Percentiles rank a stretch among this genome's conserved stretches.
These are phyloP conservation scores for Trichoderma sp. DNA, from an alignment of 2,329 filamentous ascomycete species.

Conservation along the genomic window DNA sequence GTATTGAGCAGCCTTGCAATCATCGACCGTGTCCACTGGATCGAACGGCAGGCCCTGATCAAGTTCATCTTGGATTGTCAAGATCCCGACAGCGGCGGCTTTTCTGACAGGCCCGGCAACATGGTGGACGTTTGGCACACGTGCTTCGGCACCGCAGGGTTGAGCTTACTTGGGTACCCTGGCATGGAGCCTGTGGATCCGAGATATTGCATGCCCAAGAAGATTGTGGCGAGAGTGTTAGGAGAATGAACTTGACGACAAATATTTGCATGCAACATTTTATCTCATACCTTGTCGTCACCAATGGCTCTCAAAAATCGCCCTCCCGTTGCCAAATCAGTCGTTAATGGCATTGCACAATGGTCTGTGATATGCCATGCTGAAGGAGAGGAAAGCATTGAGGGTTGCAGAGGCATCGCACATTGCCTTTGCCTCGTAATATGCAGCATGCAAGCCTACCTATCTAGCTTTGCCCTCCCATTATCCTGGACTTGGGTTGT, in stretches of 20 bases:
- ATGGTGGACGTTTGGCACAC: slow-evolving; percentile 99
- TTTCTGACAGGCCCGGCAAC: slow-evolving; percentile 86
- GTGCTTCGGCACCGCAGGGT: slow-evolving; percentile 78
- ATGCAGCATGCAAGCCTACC: neutral
- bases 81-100: slow-evolving; percentile 77
- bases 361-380: slow-evolving; percentile 68
- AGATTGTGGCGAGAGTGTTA: slow-evolving; percentile 59
- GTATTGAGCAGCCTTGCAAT: slow-evolving; percentile 89
- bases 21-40: slow-evolving; percentile 86
- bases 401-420: slow-evolving; percentile 29
- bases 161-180: slow-evolving; percentile 77
- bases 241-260: slow-evolving; percentile 27
- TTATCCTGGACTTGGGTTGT: neutral
- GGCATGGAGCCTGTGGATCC: slow-evolving; percentile 80
- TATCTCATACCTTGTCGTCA: neutral
- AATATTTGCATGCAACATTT: neutral
- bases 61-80: slow-evolving; percentile 85
- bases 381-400: slow-evolving; percentile 53
- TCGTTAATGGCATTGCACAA: slow-evolving; percentile 25
- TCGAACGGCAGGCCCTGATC: slow-evolving; percentile 76
- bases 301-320: neutral
- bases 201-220: slow-evolving; percentile 78
- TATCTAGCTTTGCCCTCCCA: neutral
- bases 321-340: neutral
- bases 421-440: neutral